Evolutionary conservation across 768 basidiomycete genomes (phyloP), one percentile per base, ranked within the genome.

Genomic region (Podaxis sp.): DNA sequence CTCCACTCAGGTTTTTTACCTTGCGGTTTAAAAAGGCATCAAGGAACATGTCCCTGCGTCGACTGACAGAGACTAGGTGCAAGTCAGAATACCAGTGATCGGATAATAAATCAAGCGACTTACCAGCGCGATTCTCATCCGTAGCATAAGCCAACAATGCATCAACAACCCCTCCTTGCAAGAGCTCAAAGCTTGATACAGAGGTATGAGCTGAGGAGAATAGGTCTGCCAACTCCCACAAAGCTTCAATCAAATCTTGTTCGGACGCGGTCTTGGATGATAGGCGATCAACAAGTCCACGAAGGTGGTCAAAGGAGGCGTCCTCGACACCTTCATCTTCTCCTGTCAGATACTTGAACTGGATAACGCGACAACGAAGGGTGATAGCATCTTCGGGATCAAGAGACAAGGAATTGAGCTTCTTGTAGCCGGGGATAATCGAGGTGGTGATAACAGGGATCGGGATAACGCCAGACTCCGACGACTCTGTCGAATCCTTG

Each of bases 141-240:
- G 89, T 90, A 4, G 93, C 85, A 72, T 93, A 93, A 57, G 83
- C 84, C 56, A 98, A 79, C 57, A 98, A 71, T 11, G 87, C 88
- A 65, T 95, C 94, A 1, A 98, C 90, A 4, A 97, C 83, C 2
- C 96, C 97, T 68, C 93, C 96, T 70, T 98, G 91, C 59, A 98
- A 76, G 50, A 98, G 74, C 75, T 99, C 97, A 65, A 98, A 99
- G 72, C 95, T 97, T 1, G 95, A 98, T 4, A 98, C 85, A 7
- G 93, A 89, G 4, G 82, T 83, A 69, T 84, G 82, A 27, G 88
- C 83, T 11, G 86, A 86, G 1, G 87, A 76, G 69, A 99, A 95
- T 44, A 94, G 79, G 36, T 82, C 82, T 1, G 91, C 91, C n/a
- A 99, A 77, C 64, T 89, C 87, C 62, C 80, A 80, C 35, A 97